Base-by-base conservation (phyloP, 192 early-diverging fungal genomes). In the Kappamyces sp. region DNA sequence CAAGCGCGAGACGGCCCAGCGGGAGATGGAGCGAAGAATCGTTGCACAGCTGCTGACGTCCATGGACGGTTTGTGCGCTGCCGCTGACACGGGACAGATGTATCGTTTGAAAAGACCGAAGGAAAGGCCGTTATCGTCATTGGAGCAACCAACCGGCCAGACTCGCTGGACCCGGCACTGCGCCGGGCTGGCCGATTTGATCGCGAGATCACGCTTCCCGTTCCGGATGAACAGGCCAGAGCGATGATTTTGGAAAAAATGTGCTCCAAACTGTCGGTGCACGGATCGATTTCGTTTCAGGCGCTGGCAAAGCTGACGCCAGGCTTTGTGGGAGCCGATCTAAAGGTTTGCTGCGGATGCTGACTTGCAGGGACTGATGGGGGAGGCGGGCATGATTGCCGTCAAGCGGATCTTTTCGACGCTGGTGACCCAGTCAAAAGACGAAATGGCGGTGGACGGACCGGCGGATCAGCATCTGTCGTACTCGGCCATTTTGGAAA, bases 301-400 rank as follows among this genome's bases (percentile, higher is more conserved):
- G 74, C 78, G 47, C 74, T 99, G 34, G 94, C 96, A 15, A 91
- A 88, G 58, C 62, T 86, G 63, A 97, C 96, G 2, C 96, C 96
- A 14, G 96, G 96, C 6, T 99, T 92, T 74, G 96, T 99, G 2
- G 96, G 96, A 41, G 96, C 94, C 5, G 96, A 99, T 81, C 72
- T 99, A 48, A 90, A 87, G 43, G 93, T 66, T 99, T 55, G 89
- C 87, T 0, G 76, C 88, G 2, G 64, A 66, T 45, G 43, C 48
- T 49, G 48, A 7, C 12, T 5, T 7, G 22, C 22, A 22, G 22
- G 22, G 22, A 22, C 22, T 22, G 22, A 22, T 22, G 22, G 22
- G 22, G 22, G 86, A 91, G 14, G 96, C 96, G 0, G 94, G 94
- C 40, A 83, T 90, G 70, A 83, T 91, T 57, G 94, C 96, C 0